Base-by-base conservation (phyloP, 768 basidiomycete species). In the Psilocybe cubensis region DNA sequence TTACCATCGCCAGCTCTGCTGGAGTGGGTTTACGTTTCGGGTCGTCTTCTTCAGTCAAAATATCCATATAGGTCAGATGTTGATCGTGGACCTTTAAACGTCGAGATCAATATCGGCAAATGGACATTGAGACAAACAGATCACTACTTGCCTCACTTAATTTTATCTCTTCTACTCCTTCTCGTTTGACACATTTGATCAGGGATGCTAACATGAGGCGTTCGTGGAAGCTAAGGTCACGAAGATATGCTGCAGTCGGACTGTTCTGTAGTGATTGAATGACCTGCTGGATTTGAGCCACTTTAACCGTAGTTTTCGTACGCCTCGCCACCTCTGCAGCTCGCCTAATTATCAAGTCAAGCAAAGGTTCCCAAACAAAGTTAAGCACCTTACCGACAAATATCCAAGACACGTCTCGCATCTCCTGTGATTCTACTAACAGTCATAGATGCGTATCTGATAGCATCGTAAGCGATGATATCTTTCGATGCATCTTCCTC, bases 341-440 rank as follows among this genome's bases (percentile, higher is more conserved):
- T 0, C 94, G 89, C 63, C 91, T 92, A 55, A 27, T 11, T 33
- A 31, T 38, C 29, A 12, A 38, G 44, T 17, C 14, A 31, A 33
- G 11, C 29, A 35, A 18, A 35, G 33, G 24, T 2, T 23, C 20
- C 17, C 20, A 33, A 12, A 38, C 41, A 41, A 35, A 33, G 9
- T n/a, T 42, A 21, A 44, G n/a, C 47, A 6, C 42, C 79, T 49
- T 57, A 91, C 87, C 96, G 80, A 74, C 94, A 97, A 44, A 96
- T 90, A 68, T 99, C 97, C 56, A 99, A 78, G 4, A 96, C 91
- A 27, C 96, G 81, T 51, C 97, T 79, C 0, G 97, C 97, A 70
- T 99, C 97, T 24, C 97, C 97, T 55, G 93, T 96, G 56, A 97
- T 92, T 11, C 83, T 78, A 59, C 78, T 78, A 23, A 83, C 77